A percentile compares a stretch with the other conserved stretches of the same genome.
These are phyloP conservation scores for Dictyostelium purpureum DNA, from an alignment of 78 protist genomes.

Conservation along the genomic window DNA sequence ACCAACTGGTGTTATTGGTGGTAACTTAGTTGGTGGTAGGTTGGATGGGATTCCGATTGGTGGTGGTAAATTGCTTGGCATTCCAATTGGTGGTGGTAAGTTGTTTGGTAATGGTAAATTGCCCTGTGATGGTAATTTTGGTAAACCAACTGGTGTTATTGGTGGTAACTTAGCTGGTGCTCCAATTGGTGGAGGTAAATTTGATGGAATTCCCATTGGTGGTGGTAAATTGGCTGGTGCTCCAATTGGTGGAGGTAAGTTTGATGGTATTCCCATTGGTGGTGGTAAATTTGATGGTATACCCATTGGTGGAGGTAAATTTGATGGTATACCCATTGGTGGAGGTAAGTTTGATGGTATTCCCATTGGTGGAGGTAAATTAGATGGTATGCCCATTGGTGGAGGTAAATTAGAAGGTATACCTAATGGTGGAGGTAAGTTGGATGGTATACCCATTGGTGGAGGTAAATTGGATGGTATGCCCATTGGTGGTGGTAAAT, in stretches of 20 bases:
- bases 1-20: background rate
- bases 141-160: background rate
- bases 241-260: slow-evolving; percentile 23
- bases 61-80: background rate
- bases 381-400: background rate
- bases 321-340: background rate
- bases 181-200: background rate
- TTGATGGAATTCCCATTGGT: background rate
- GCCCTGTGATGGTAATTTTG: background rate
- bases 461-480: background rate
- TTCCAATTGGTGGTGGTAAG: background rate
- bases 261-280: background rate
- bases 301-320: background rate
- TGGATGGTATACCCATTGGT: background rate
- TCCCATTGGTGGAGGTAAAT: too few species aligned
- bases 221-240: slow-evolving; percentile 9
- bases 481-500: background rate
- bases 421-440: background rate
- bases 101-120: background rate
- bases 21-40: slow-evolving; percentile 38
- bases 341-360: too few species aligned
- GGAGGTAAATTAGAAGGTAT: background rate
- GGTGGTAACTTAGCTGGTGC: background rate
- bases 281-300: background rate
- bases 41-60: background rate